Evolutionary conservation across 345 rosid species (phyloP).

Genomic region (Mangifera indica): DNA sequence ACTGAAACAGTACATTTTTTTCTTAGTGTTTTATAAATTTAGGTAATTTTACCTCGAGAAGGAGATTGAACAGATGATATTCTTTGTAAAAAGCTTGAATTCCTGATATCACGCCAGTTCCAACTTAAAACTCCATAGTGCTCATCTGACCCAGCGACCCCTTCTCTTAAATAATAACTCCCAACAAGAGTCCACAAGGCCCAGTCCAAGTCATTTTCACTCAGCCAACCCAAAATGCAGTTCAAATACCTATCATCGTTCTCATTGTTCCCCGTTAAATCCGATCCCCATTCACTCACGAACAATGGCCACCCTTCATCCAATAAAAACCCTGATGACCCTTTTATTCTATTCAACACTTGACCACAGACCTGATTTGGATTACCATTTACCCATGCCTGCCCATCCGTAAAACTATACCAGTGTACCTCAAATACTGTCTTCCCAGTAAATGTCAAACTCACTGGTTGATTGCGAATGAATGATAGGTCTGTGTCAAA

Average conservation of each 20-base stretch:
- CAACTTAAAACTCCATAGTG: conserved; percentile 59
- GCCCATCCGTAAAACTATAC: conserved; percentile 74
- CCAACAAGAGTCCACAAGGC: conserved; percentile 82
- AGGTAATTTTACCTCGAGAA: conserved; percentile 46
- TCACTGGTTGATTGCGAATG: conserved; percentile 41
- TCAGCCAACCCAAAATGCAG: conserved; percentile 67
- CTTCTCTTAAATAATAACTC: conserved; percentile 79
- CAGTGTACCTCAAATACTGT: conserved; percentile 82
- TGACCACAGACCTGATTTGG: conserved; percentile 75
- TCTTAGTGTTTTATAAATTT: too few relatives aligned
- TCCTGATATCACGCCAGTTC: conserved; percentile 62
- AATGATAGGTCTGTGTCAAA: conserved; percentile 76
- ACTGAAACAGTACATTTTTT: too few relatives aligned
- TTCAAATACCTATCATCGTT: conserved; percentile 66
- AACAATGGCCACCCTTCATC: conserved; percentile 71
- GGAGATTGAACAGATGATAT: conserved; percentile 62
- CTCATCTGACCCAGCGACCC: conserved; percentile 59
- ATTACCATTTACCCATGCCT: conserved; percentile 66
- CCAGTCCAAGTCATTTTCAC: conserved; percentile 85
- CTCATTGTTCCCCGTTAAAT: conserved; percentile 59
- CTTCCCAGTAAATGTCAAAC: conserved; percentile 56
- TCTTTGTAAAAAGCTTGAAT: conserved; percentile 53
- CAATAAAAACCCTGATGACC: conserved; percentile 58
- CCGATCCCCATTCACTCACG: conserved; percentile 75
- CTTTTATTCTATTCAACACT: conserved; percentile 50